Evolutionary conservation across 345 rosid species (phyloP).

Genomic region (Eutrema japonicum): DNA sequence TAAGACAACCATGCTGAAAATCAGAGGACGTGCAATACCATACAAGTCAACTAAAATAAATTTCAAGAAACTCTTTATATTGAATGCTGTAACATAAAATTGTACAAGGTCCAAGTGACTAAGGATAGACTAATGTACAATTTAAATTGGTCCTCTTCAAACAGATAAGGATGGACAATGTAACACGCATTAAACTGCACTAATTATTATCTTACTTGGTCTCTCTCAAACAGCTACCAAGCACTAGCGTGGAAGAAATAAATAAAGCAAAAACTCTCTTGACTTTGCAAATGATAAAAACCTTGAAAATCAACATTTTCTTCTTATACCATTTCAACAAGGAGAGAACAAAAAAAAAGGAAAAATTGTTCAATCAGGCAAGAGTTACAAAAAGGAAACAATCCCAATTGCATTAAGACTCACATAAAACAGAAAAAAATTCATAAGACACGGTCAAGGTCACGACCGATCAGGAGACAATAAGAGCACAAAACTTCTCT

Average conservation of each 20-base stretch:
- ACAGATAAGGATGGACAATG: conserved; percentile 24
- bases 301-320: too few relatives aligned
- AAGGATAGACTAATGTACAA: conserved; percentile 15
- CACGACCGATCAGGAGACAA: not conserved
- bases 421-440: conserved; percentile 14
- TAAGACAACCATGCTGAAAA: not conserved
- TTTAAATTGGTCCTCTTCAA: conserved; percentile 8
- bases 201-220: conserved; percentile 17
- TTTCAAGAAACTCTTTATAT: not conserved
- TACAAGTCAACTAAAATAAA: conserved; percentile 5
- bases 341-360: not conserved
- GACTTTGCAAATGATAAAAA: conserved; percentile 26
- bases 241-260: conserved; percentile 28
- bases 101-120: not conserved
- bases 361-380: not conserved
- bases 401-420: not conserved
- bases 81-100: not conserved
- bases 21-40: not conserved
- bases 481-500: too few relatives aligned
- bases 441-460: not conserved
- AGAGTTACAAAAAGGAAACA: conserved; percentile 21
- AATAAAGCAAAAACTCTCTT: not conserved
- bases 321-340: too few relatives aligned
- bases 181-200: conserved; percentile 20
- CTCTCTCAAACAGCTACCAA: conserved; percentile 19